Evolutionary conservation across 2,329 filamentous ascomycete species (phyloP), one percentile per base, ranked within the genome.

Genomic region (Colletotrichum viniferum): DNA sequence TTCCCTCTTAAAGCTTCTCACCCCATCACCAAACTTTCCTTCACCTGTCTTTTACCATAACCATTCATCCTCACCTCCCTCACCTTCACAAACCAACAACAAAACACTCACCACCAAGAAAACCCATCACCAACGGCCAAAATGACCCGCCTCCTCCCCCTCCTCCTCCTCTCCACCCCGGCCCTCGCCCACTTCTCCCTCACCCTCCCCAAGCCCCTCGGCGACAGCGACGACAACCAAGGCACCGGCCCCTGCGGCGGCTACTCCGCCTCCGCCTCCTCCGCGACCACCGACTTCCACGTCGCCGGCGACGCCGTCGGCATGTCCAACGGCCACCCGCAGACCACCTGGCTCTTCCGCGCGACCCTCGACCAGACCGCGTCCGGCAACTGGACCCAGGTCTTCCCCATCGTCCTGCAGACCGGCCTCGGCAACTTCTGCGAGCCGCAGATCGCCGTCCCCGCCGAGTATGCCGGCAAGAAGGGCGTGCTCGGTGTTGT

Each of bases 311-410:
- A 92, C 77, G 83, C 88, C 72, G 84, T 92, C 38, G 85, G 86
- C 74, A 79, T 89, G 65, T 82, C 81, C 9, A 84, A 87, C 9
- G 86, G 85, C 4, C 91, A 93, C 79, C 84, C 88, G 5, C 85
- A 90, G 80, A 84, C 85, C 77, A 89, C 85, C 70, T 92, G 87
- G 88, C 85, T 92, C 18, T 89, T 91, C 84, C 90, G 91, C 76
- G 89, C 87, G 77, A 92, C 90, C 14, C 84, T 88, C 24, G 90
- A 91, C 78, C 78, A 84, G 63, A 84, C 84, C 13, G 88, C 85
- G 58, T 79, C 80, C 60, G 83, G 84, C 24, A 88, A 88, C 80
- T 92, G 91, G 91, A 87, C 88, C 30, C 84, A 91, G 80, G 80
- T 91, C 66, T 89, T 87, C 79, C 88, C 88, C 34, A 87, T 90